These are phyloP conservation scores for Tolypocladium cylindrosporum DNA, from an alignment of 2,329 filamentous ascomycete species.

Conservation along the genomic window DNA sequence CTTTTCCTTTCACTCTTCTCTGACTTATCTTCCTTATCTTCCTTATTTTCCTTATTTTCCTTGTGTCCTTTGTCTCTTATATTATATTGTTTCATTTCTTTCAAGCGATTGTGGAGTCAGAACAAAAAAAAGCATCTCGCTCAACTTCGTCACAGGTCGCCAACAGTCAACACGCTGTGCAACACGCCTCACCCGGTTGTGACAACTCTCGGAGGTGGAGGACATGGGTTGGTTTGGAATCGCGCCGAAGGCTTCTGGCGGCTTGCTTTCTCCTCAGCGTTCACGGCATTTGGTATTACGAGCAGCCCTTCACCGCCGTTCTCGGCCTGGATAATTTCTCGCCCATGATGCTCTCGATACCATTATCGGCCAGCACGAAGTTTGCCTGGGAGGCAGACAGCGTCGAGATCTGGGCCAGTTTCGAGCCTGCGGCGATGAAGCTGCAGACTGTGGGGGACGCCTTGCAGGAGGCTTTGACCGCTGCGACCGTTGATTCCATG, in stretches of 20 bases:
- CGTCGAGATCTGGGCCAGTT: conserved; percentile 34
- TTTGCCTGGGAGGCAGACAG: conserved; percentile 39
- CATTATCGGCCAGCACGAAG: conserved; percentile 33
- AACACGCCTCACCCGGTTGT: conserved; percentile 9
- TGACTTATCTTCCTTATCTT: conserved; percentile 13
- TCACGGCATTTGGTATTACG: conserved; percentile 44
- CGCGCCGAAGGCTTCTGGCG: conserved; percentile 41
- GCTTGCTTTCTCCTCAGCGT: conserved; percentile 48
- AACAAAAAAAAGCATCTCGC: conserved; percentile 7
- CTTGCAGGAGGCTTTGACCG: conserved; percentile 23
- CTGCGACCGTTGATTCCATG: conserved; percentile 23
- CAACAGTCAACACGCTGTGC: conserved; percentile 18
- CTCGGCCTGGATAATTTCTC: conserved; percentile 26
- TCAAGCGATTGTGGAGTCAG: neutral
- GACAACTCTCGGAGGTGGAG: conserved; percentile 32
- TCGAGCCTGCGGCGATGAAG: conserved; percentile 16
- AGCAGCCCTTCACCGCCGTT: conserved; percentile 29
- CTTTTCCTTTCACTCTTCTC: conserved; percentile 16
- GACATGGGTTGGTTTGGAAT: conserved; percentile 42
- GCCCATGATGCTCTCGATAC: conserved; percentile 28
- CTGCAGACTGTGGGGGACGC: conserved; percentile 15
- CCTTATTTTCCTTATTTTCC: conserved; percentile 16
- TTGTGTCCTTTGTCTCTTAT: conserved; percentile 18
- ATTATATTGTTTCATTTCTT: conserved; percentile 10
- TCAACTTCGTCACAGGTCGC: conserved; percentile 29